A percentile compares a stretch with the other conserved stretches of the same genome.
phyloP scores from a whole-genome alignment of 1,139 yeast species.

The Pneumocystis carinii region DNA sequence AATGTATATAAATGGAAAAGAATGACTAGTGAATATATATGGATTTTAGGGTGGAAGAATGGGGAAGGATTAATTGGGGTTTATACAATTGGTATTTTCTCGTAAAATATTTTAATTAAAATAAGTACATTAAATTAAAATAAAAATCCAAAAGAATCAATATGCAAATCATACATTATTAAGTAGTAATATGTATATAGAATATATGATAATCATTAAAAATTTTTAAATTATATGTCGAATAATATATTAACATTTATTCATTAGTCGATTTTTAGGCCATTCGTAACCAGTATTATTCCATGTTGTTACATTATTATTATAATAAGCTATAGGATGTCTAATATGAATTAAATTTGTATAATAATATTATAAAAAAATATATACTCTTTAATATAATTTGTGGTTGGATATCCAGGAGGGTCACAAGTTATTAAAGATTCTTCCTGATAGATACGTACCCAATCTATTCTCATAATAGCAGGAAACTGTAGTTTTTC shows the following conservation, averaged over 20 bases:
- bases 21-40: not conserved
- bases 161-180: no score
- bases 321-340: slow-evolving; percentile 48
- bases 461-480: slow-evolving; percentile 54
- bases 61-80: not conserved
- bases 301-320: slow-evolving; percentile 54
- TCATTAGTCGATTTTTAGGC: slow-evolving; percentile 42
- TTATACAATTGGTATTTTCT: not conserved
- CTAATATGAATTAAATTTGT: not conserved
- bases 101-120: not conserved
- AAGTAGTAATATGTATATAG: not conserved
- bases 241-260: slow-evolving; percentile 24
- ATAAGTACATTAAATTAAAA: not conserved
- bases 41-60: not conserved
- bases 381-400: slow-evolving; percentile 39
- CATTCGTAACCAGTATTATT: slow-evolving; percentile 46
- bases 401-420: slow-evolving; percentile 50
- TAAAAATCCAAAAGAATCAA: no score
- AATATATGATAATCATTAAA: not conserved
- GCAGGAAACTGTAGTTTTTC: slow-evolving; percentile 52
- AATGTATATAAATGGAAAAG: not conserved
- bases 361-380: not conserved
- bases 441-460: slow-evolving; percentile 62
- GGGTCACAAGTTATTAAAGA: slow-evolving; percentile 65
- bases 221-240: not conserved